A percentile compares a stretch with the other conserved stretches of the same genome.
phyloP scores from a whole-genome alignment of 305 asterid species.

The Andrographis paniculata region DNA sequence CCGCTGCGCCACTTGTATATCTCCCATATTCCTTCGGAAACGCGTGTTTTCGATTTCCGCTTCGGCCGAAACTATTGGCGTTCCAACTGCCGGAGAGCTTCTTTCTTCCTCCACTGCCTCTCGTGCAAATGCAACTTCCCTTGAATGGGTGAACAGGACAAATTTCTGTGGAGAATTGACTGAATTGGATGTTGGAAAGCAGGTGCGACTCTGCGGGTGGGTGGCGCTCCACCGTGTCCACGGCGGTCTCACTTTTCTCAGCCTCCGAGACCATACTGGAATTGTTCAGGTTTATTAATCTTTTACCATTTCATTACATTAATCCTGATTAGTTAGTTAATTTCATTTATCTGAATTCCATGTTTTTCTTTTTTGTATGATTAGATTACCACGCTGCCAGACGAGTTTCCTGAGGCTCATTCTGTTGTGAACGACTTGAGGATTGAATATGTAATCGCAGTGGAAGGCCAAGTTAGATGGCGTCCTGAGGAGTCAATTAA shows the following conservation, averaged over 20 bases:
- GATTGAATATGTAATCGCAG: slow-evolving; percentile 80
- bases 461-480: slow-evolving; percentile 78
- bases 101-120: slow-evolving; percentile 19
- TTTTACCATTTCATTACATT: background rate
- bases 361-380: slow-evolving; percentile 4
- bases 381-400: slow-evolving; percentile 90
- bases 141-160: slow-evolving; percentile 79
- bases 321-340: background rate
- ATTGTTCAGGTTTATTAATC: slow-evolving; percentile 72
- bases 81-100: slow-evolving; percentile 20
- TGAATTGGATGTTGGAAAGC: slow-evolving; percentile 59
- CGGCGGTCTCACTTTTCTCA: slow-evolving; percentile 80
- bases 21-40: slow-evolving; percentile 18
- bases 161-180: slow-evolving; percentile 69
- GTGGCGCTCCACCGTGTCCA: slow-evolving; percentile 93
- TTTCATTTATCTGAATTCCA: background rate
- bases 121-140: slow-evolving; percentile 29
- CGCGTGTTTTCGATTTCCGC: slow-evolving; percentile 30
- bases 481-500: slow-evolving; percentile 79
- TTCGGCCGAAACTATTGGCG: slow-evolving; percentile 34
- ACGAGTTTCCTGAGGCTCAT: slow-evolving; percentile 89
- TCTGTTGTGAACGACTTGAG: slow-evolving; percentile 66
- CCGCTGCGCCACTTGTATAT: slow-evolving; percentile 22
- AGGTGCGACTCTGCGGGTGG: slow-evolving; percentile 95
- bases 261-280: slow-evolving; percentile 89